Base-by-base conservation (phyloP, 2,329 filamentous ascomycete species). In the Penicillium sp. region DNA sequence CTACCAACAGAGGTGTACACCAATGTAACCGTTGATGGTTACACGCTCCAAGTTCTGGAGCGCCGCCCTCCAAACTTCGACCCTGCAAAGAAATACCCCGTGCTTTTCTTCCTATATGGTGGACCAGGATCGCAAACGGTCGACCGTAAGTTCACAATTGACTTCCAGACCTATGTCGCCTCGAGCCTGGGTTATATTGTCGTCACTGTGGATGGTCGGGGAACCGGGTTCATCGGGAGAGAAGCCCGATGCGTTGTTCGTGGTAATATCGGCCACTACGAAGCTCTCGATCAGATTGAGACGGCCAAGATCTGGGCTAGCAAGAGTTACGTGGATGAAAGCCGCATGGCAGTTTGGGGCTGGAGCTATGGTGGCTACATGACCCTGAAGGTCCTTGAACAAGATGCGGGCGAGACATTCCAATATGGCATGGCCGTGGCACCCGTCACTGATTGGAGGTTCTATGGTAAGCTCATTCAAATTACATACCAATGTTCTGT, bases 291-390 rank as follows among this genome's bases (percentile, higher is more conserved):
- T 74, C 94, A 99, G 74, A 97, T 99, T 64, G 89, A 88, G 27
- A 89, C 92, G 0, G 94, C 90, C 4, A 89, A 93, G 75, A 85
- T 89, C 63, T 97, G 91, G 87, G 88, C 89, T 0, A 79, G 80
- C 38, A 93, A 91, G 71, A 76, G 83, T 15, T 97, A 99, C 73
- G 88, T 97, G 15, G 96, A 99, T 72, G 80, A 84, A 27, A 82
- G 86, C 7, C 86, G 90, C 54, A 85, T 99, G 66, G 93, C 92
- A 21, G 96, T 99, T 70, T 99, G 94, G 94, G 94, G 94, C 48
- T 99, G 94, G 94, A 96, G 91, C 62, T 99, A 94, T 70, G 94
- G 94, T 57, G 94, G 94, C 12, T 99, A 96, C 80, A 90, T 90
- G 81, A 91, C 94, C 6, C 83, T 99, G 68, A 99, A 99, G 80